Percentiles rank a stretch among this genome's conserved stretches.
Conservation (phyloP, 1,139 yeast genomes). For the Yamadazyma conglobata region DNA sequence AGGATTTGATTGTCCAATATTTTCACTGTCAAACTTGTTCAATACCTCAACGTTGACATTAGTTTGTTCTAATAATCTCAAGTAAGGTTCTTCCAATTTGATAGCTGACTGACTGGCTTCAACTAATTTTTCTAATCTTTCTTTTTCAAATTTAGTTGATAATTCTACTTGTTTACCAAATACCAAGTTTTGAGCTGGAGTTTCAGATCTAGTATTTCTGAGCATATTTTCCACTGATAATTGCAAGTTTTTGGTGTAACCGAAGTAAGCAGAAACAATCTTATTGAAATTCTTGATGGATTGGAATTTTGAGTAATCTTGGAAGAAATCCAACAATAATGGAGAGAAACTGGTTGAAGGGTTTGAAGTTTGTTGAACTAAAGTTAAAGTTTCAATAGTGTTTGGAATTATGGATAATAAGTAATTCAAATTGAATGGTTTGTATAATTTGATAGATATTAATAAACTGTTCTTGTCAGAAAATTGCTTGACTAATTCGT, state of each 20-base stretch:
- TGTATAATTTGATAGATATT: slow-evolving; percentile 58
- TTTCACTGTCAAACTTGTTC: slow-evolving; percentile 43
- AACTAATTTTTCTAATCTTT: slow-evolving; percentile 21
- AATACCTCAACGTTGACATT: slow-evolving; percentile 52
- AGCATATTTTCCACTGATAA: slow-evolving; percentile 45
- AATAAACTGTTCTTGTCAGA: slow-evolving; percentile 45
- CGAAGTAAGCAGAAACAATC: slow-evolving; percentile 59
- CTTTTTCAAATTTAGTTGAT: slow-evolving; percentile 28
- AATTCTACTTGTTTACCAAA: slow-evolving; percentile 48
- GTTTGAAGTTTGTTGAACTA: slow-evolving; percentile 57
- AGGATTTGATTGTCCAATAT: slow-evolving; percentile 55
- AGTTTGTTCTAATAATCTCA: slow-evolving; percentile 69
- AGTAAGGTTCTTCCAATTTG: slow-evolving; percentile 72
- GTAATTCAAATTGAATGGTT: slow-evolving; percentile 61
- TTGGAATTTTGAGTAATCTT: slow-evolving; percentile 49
- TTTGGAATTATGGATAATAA: slow-evolving; percentile 55
- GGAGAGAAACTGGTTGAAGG: slow-evolving; percentile 53
- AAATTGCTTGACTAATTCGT: slow-evolving; percentile 40
- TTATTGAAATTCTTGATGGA: slow-evolving; percentile 46
- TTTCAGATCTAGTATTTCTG: slow-evolving; percentile 47
- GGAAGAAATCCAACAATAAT: slow-evolving; percentile 72
- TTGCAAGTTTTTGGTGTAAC: slow-evolving; percentile 44
- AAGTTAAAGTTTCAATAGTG: slow-evolving; percentile 53
- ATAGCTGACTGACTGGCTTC: slow-evolving; percentile 44
- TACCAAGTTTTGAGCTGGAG: slow-evolving; percentile 62